Evolutionary conservation across 345 rosid species (phyloP).

Genomic region (Lepidium africanum): DNA sequence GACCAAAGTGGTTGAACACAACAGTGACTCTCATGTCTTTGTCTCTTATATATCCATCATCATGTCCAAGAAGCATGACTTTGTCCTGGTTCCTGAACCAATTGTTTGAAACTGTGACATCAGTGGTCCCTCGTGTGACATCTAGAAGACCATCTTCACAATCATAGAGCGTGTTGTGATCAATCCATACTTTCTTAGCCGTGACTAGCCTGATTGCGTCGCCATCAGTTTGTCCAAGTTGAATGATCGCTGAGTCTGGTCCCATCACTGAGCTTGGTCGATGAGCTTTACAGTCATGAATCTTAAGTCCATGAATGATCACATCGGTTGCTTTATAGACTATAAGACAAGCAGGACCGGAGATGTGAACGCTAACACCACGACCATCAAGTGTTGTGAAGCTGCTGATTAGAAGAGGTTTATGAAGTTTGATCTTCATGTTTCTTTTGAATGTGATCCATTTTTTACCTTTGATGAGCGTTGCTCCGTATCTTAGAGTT

Average conservation of each 20-base stretch:
- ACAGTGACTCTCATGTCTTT: constrained; percentile 62
- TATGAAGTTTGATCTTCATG: constrained; percentile 50
- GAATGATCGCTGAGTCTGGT: constrained; percentile 33
- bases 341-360: constrained; percentile 52
- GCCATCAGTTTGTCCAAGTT: constrained; percentile 49
- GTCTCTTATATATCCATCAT: constrained; percentile 53
- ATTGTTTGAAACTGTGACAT: constrained; percentile 36
- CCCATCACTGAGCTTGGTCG: constrained; percentile 54
- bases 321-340: constrained; percentile 51
- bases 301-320: constrained; percentile 65
- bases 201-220: constrained; percentile 63
- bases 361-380: constrained; percentile 45
- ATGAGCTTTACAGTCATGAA: constrained; percentile 57
- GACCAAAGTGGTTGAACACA: constrained; percentile 71
- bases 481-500: constrained; percentile 60
- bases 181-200: constrained; percentile 65
- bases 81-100: constrained; percentile 78
- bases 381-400: constrained; percentile 73
- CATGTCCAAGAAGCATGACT: constrained; percentile 83
- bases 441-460: constrained; percentile 66
- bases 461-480: constrained; percentile 40
- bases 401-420: constrained; percentile 57
- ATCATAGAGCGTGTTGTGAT: constrained; percentile 58
- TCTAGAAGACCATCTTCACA: constrained; percentile 65
- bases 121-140: constrained; percentile 46